Base-by-base conservation (phyloP, 176 grass and related monocot genomes). In the Oryza australiensis region DNA sequence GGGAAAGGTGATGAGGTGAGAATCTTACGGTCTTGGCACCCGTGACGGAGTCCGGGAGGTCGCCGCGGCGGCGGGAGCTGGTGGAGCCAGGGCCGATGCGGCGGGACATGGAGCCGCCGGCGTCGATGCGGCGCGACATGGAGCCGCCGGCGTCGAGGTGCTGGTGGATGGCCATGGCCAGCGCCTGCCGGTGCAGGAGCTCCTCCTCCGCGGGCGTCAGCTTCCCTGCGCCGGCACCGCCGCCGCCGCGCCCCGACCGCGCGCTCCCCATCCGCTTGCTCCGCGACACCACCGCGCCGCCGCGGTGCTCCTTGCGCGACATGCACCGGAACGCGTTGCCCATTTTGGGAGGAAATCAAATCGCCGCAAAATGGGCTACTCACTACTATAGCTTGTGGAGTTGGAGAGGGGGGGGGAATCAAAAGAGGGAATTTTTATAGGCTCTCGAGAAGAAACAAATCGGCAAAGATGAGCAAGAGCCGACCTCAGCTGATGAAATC, bases 121-220 rank as follows among this genome's bases (percentile, higher is more conserved):
- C 84, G 79, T 90, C 92, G 68, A 89, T 85, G 84, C 92, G 87
- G 26, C 93, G 82, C 23, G 93, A 95, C 90, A 95, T 95, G 85
- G 93, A 95, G 75, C 90, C 90, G 5, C 91, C 93, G 10, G 93
- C 89, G 57, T 99, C 93, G 86, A 99, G 94, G 85, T 95, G 93
- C 87, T 94, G 88, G 75, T 94, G 93, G 65, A 94, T 92, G 46
- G 96, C 96, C 82, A 95, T 92, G 77, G 96, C 96, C 20, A 99
- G 93, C 34, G 96, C 96, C 86, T 90, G 96, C 26, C 85, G 91
- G 87, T 99, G 96, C 68, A 99, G 75, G 13, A 92, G 78, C 89
- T 99, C 93, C 83, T 95, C 96, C 87, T 99, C 96, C 20, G 89
- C 93, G 23, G 88, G 72, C 76, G 86, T 93, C 40, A 85, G 81